These are phyloP conservation scores for Juglanconis oblonga DNA, from an alignment of 2,329 filamentous ascomycete species.

Conservation along the genomic window DNA sequence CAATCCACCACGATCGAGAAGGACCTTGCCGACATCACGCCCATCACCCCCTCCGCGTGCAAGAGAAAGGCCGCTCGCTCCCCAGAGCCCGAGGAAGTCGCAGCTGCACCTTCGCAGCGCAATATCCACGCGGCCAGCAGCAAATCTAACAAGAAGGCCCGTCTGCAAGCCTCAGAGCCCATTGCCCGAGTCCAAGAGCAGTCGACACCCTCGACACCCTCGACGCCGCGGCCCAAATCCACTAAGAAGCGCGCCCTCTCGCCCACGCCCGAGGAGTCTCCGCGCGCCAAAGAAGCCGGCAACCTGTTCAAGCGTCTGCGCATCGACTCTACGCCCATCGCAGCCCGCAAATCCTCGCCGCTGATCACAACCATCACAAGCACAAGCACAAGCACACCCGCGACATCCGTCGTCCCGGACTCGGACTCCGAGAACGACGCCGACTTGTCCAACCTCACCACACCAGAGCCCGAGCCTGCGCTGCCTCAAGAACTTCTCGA, in stretches of 20 bases:
- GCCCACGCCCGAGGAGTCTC: slow-evolving; percentile 20
- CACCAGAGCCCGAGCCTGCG: slow-evolving; percentile 18
- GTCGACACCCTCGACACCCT: slow-evolving; percentile 22
- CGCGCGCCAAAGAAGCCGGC: slow-evolving; percentile 28
- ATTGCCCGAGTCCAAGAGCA: slow-evolving; percentile 21
- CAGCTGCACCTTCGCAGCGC: neutral
- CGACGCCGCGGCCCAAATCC: slow-evolving; percentile 10
- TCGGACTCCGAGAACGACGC: slow-evolving; percentile 31
- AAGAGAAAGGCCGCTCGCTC: slow-evolving; percentile 32
- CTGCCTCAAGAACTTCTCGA: slow-evolving; percentile 55
- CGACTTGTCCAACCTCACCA: slow-evolving; percentile 19
- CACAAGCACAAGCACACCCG: slow-evolving; percentile 31
- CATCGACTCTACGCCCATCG: slow-evolving; percentile 33
- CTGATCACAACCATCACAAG: slow-evolving; percentile 19
- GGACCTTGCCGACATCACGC: slow-evolving; percentile 21
- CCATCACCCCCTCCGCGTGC: slow-evolving; percentile 28
- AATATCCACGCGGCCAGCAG: neutral
- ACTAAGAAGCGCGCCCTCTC: slow-evolving; percentile 19
- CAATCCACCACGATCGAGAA: slow-evolving; percentile 24
- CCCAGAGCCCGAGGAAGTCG: slow-evolving; percentile 26
- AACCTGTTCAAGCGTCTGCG: slow-evolving; percentile 39
- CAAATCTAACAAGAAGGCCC: slow-evolving; percentile 13
- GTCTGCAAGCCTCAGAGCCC: slow-evolving; percentile 11
- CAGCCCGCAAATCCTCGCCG: slow-evolving; percentile 27
- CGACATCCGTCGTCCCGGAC: slow-evolving; percentile 36